These are phyloP conservation scores for Platanthera guangdongensis DNA, from an alignment of 106 monocot genomes.

Conservation along the genomic window DNA sequence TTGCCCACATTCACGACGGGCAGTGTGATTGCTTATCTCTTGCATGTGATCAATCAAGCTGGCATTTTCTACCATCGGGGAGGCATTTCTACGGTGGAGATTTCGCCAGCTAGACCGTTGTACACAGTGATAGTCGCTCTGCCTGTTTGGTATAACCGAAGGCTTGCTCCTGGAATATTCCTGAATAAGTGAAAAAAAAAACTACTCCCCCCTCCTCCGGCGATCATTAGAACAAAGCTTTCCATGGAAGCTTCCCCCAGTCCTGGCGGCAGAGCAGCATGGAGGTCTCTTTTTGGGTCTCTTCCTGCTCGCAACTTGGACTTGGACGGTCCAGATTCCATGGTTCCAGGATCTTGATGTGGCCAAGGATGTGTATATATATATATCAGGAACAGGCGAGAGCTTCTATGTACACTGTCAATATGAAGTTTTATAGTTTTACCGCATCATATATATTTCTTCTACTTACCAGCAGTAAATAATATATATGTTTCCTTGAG, in stretches of 20 bases:
- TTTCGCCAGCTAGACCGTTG: background rate
- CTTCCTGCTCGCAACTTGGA: background rate
- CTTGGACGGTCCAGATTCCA: background rate
- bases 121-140: background rate
- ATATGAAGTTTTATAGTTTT: background rate
- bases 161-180: background rate
- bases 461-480: background rate
- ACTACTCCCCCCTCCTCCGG: background rate
- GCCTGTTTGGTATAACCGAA: conserved; percentile 2
- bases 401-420: background rate
- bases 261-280: background rate
- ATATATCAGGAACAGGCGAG: background rate
- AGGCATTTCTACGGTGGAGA: background rate
- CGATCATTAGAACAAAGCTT: background rate
- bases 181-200: background rate
- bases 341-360: background rate
- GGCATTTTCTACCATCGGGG: background rate
- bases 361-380: background rate
- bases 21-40: background rate
- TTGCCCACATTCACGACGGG: background rate
- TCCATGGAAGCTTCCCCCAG: background rate
- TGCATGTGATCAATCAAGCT: background rate
- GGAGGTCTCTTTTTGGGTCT: background rate
- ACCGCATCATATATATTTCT: background rate
- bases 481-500: background rate